Evolutionary conservation across 495 filamentous ascomycete genomes (phyloP), one percentile per base, ranked within the genome.

Genomic region (Pyronema domesticum): DNA sequence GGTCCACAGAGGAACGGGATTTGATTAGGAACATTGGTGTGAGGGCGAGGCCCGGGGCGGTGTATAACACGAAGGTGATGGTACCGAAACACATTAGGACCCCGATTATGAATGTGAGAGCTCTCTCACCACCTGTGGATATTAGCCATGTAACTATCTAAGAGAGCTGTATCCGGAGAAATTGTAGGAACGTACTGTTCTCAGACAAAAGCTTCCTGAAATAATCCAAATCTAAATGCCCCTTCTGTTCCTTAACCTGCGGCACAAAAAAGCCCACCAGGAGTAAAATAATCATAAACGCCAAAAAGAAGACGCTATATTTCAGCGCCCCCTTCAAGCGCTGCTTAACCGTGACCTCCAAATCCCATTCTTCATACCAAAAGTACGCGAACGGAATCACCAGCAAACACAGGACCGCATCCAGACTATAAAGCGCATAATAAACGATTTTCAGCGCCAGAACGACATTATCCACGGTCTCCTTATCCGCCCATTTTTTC

Each of bases 301-400:
- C 70, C 54, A 95, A 68, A 64, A 98, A 96, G 46, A 75, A 80
- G 34, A 89, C 68, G 13, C 91, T 94, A 66, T 95, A 96, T 69
- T 94, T 96, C 59, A 85, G 69, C 34, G 91, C 86, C 9, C 79
- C 78, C 80, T 80, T 87, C 55, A 95, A 77, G 71, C 35, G 85
- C 84, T 49, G 85, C 82, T 70, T 94, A 82, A 61, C 89, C 85
- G 61, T 93, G 37, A 59, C 56, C 46, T 65, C 63, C n/a, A 58
- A 47, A 57, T 65, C 63, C 62, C 62, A 91, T 68, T 96, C 93
- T 69, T 99, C 91, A 58, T 93, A 65, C 80, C 81, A 95, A 69
- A 99, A 99, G 70, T 96, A 99, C 10, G 87, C 81, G 65, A 99
- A 99, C 1, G 91, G 91, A 15, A 95, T 80, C 15, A 94, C 78